These are phyloP conservation scores for Helotiales sp. DNA, from an alignment of 2,329 filamentous ascomycete species.

Conservation along the genomic window DNA sequence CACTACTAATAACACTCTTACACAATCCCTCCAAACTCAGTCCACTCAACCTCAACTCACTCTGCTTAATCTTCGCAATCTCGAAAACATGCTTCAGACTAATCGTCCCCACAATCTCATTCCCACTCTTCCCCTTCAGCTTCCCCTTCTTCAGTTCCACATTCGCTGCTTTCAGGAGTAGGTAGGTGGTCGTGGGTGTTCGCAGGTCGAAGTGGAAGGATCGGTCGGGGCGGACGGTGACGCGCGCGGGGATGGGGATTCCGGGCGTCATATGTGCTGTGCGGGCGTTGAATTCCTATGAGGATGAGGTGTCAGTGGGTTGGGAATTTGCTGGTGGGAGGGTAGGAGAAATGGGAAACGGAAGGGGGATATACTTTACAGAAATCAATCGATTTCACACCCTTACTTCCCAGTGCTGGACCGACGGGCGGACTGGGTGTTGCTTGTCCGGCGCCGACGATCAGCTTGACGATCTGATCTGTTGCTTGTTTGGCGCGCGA, in stretches of 20 bases:
- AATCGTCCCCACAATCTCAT: conserved; percentile 81
- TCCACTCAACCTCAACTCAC: conserved; percentile 75
- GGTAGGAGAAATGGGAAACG: conserved; percentile 1
- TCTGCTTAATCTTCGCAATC: conserved; percentile 95
- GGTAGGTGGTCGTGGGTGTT: conserved; percentile 90
- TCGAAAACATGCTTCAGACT: conserved; percentile 96
- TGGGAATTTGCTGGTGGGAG: conserved; percentile 24
- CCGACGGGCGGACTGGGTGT: conserved; percentile 94
- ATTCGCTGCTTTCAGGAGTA: conserved; percentile 83
- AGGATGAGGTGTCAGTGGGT: conserved; percentile 11
- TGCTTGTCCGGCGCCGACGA: conserved; percentile 94
- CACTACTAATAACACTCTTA: conserved; percentile 74
- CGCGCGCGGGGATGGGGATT: conserved; percentile 86
- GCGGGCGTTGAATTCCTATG: conserved; percentile 93
- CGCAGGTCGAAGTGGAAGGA: conserved; percentile 92
- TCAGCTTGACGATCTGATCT: conserved; percentile 91
- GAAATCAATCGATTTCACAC: conserved; percentile 99
- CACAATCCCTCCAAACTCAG: conserved; percentile 73
- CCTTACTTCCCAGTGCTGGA: conserved; percentile 94
- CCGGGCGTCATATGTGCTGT: conserved; percentile 83
- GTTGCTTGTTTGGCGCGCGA: conserved; percentile 43
- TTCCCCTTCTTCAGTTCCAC: conserved; percentile 74
- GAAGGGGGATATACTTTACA: conserved; percentile 74
- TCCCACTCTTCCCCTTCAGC: conserved; percentile 74
- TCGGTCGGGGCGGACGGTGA: conserved; percentile 90